Percentiles rank a stretch among this genome's conserved stretches.
phyloP scores from a whole-genome alignment of 1,284 basidiomycete genomes.

The Salmacisia buchloeana region DNA sequence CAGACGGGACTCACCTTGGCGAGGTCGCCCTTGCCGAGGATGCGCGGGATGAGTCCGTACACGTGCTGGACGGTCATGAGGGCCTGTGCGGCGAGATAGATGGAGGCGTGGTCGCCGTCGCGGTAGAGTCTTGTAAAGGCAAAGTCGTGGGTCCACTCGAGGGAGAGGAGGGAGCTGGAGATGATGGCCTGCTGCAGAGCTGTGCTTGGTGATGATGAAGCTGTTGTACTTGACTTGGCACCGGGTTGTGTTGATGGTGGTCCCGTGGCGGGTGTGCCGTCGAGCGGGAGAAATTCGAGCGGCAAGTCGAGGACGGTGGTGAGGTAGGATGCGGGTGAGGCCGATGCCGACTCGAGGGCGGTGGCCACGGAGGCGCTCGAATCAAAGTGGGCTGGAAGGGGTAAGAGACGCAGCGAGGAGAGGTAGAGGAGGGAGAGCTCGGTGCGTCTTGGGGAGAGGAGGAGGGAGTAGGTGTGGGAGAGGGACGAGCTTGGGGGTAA shows the following conservation, averaged over 20 bases:
- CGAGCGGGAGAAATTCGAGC: conserved; percentile 85
- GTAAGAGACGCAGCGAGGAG: conserved; percentile 2
- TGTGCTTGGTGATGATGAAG: not conserved
- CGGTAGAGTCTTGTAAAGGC: conserved; percentile 51
- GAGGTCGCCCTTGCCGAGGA: conserved; percentile 86
- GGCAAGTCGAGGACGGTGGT: conserved; percentile 62
- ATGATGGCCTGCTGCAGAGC: not conserved
- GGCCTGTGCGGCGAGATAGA: conserved; percentile 83
- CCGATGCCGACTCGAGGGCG: conserved; percentile 21
- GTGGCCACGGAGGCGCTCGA: conserved; percentile 15
- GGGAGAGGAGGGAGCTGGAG: conserved; percentile 24
- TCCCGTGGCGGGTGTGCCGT: not conserved
- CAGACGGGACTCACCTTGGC: conserved; percentile 63
- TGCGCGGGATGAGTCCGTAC: conserved; percentile 83
- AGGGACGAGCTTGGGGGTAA: conserved; percentile 30
- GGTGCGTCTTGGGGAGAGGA: conserved; percentile 81
- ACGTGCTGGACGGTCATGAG: conserved; percentile 77
- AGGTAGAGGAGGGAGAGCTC: conserved; percentile 60
- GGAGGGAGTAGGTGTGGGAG: conserved; percentile 77
- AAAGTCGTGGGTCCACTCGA: conserved; percentile 30
- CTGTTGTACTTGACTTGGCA: not conserved
- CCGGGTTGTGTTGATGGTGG: not conserved
- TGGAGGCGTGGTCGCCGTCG: conserved; percentile 87
- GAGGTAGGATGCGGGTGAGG: not conserved
- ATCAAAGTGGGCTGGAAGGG: not conserved